These are phyloP conservation scores for Pythium vanterpoolii DNA, from an alignment of 352 stramenopile genomes.

Conservation along the genomic window DNA sequence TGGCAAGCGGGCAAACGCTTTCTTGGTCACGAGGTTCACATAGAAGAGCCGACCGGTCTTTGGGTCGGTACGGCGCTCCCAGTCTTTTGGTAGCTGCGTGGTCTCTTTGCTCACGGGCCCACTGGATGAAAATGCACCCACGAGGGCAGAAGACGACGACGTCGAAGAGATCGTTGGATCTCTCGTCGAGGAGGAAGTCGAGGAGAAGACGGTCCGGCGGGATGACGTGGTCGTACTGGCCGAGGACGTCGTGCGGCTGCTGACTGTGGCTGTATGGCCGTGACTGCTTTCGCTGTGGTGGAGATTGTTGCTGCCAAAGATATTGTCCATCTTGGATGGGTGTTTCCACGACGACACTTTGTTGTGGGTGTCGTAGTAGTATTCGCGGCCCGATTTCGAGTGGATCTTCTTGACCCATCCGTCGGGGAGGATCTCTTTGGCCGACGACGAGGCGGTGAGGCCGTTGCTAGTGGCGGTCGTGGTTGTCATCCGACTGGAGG, in stretches of 20 bases:
- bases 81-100: conserved; percentile 74
- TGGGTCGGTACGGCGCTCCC: conserved; percentile 68
- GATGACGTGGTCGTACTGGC: conserved; percentile 3
- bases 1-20: conserved; percentile 71
- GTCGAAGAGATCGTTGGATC: conserved; percentile 34
- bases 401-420: conserved; percentile 73
- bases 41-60: conserved; percentile 81
- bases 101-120: conserved; percentile 20
- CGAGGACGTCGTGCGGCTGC: neutral
- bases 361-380: conserved; percentile 73
- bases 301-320: conserved; percentile 44
- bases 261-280: conserved; percentile 12
- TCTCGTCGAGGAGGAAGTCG: conserved; percentile 16
- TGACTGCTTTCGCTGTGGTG: conserved; percentile 11
- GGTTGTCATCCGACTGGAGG: neutral
- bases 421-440: conserved; percentile 54
- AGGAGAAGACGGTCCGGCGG: conserved; percentile 29
- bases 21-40: conserved; percentile 83
- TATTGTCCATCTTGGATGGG: conserved; percentile 56
- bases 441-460: conserved; percentile 23
- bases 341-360: conserved; percentile 77
- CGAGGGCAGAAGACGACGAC: conserved; percentile 7
- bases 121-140: conserved; percentile 9
- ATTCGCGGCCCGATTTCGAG: conserved; percentile 65
- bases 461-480: neutral